Base-by-base conservation (phyloP, 345 rosid species). In the Combretum micranthum region DNA sequence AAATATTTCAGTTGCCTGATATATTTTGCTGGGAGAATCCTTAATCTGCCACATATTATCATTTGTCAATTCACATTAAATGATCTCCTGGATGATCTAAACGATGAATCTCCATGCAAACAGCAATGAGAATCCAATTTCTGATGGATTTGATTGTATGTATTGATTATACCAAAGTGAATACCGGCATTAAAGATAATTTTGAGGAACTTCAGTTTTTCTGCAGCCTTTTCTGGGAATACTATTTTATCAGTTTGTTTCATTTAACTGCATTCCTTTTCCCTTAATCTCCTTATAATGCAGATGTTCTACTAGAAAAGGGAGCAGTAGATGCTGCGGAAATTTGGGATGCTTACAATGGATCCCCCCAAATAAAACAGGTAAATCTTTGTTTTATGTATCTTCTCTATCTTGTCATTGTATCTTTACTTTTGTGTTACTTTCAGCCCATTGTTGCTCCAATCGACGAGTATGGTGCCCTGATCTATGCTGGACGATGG, bases 401-500 rank as follows among this genome's bases (percentile, higher is more conserved):
- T 10, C 53, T 49, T 22, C 20, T 50, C 13, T 13, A 20, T 17
- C 39, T 54, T 12, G 32, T 54, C 44, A 5, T 54, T 42, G 17
- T 32, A 42, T 16, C 32, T 37, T 12, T 44, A 25, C 19, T 47
- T 3, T 73, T 53, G 44, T 53, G 54, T 23, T 22, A 67, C 50
- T 57, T 70, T 46, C 77, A 92, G 95, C 79, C 84, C 54, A 60
- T 72, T 4, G 90, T 88, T 54, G 76, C 68, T 53, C 84, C 88
- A 19, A 68, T 92, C 15, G 96, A 92, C 32, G 96, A 91, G 65
- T 83, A 80, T 72, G 96, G 96, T 60, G 85, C 94, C 47, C 79
- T 87, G 42, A 77, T 91, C 53, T 85, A 87, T 80, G 90, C 94
- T 59, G 96, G 98, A 54, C 76, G 98, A 64, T 91, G 98, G 98